phyloP scores from a whole-genome alignment of 306 rosid genomes.

The Acacia melanoxylon region DNA sequence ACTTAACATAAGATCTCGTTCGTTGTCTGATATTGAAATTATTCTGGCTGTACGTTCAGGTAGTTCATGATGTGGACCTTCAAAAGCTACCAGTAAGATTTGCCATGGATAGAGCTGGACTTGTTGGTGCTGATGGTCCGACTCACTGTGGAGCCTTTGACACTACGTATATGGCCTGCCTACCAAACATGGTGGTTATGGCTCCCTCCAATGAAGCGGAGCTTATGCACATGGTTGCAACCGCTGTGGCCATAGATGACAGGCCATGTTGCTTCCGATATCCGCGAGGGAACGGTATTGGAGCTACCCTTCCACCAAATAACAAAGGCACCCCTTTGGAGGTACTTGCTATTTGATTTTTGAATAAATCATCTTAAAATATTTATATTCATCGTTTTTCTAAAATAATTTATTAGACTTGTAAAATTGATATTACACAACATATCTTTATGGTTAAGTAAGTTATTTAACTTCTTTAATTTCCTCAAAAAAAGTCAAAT shows the following conservation, averaged over 20 bases:
- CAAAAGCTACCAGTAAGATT: conserved; percentile 67
- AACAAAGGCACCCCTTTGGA: conserved; percentile 8
- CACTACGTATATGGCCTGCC: not conserved
- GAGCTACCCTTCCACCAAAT: not conserved
- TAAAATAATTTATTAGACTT: too few relatives aligned
- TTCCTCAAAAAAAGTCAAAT: too few relatives aligned
- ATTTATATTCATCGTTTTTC: too few relatives aligned
- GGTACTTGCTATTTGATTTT: conserved; percentile 8
- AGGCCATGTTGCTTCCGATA: not conserved
- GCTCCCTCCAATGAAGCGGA: not conserved
- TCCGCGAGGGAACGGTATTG: not conserved
- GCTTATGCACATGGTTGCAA: not conserved
- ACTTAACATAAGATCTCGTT: too few relatives aligned
- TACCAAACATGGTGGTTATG: conserved; percentile 2
- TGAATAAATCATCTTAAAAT: too few relatives aligned
- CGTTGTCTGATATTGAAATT: not conserved
- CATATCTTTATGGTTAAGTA: too few relatives aligned
- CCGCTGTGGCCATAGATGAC: not conserved
- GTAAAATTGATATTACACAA: too few relatives aligned
- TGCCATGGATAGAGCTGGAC: not conserved
- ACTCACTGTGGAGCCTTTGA: not conserved
- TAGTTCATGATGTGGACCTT: conserved; percentile 72
- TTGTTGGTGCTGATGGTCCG: conserved; percentile 4
- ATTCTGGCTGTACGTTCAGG: conserved; percentile 32
- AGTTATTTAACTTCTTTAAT: too few relatives aligned